phyloP scores from a whole-genome alignment of 2,329 filamentous ascomycete species.

The Fusarium newnesense region DNA sequence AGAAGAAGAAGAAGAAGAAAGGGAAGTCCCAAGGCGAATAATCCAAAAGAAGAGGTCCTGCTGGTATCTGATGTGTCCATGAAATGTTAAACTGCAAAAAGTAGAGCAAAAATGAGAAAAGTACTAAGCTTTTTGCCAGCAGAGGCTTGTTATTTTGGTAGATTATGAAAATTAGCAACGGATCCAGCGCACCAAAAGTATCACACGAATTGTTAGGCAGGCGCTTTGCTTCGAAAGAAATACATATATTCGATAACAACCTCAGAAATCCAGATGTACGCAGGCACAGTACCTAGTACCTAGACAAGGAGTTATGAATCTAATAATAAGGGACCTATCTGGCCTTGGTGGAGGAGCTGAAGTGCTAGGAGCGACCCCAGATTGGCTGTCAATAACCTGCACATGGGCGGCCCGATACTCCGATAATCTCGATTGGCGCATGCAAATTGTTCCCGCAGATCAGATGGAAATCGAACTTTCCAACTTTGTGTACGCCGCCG shows the following conservation, averaged over 20 bases:
- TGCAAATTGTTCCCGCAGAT: constrained; percentile 27
- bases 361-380: not conserved
- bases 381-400: constrained; percentile 13
- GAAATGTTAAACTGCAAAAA: constrained; percentile 22
- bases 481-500: not conserved
- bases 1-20: constrained; percentile 50
- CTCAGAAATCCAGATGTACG: not conserved
- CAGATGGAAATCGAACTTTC: not conserved
- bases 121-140: not conserved
- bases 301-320: not conserved
- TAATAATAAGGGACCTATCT: not conserved
- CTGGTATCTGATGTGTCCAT: constrained; percentile 23
- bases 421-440: constrained; percentile 42
- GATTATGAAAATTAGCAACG: not conserved
- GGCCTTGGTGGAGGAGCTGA: not conserved
- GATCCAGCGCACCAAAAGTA: not conserved
- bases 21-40: constrained; percentile 45
- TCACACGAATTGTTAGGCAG: not conserved
- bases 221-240: not conserved
- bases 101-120: constrained; percentile 20
- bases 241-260: not conserved
- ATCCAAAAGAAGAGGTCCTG: constrained; percentile 9
- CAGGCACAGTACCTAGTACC: not conserved
- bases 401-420: constrained; percentile 13
- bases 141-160: not conserved